Conservation (phyloP, 73 alveolate genomes). For the Tetrahymena thermophila region DNA sequence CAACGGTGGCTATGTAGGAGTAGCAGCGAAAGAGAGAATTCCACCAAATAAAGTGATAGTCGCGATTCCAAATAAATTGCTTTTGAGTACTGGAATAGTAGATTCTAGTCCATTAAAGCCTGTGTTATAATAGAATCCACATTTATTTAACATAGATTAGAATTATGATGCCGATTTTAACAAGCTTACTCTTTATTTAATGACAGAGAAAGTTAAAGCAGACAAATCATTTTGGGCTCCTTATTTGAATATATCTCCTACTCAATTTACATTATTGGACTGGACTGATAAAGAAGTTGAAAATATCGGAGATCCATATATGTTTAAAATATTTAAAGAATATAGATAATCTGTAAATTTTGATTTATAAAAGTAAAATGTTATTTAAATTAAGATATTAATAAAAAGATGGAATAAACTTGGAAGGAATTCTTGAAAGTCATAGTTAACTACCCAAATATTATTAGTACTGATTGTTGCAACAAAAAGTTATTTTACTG, state of each 20-base stretch:
- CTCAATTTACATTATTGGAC: not conserved
- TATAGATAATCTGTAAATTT: not conserved
- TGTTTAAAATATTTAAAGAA: not conserved
- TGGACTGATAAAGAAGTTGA: conserved; percentile 5
- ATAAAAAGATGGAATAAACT: conserved; percentile 14
- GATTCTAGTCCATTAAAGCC: not conserved
- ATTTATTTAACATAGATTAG: not conserved
- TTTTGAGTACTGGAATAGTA: conserved; percentile 1
- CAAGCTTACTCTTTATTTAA: not conserved
- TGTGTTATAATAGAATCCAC: not conserved
- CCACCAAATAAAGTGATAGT: conserved; percentile 30
- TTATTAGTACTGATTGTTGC: not conserved
- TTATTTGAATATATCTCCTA: not conserved
- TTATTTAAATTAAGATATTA: not conserved
- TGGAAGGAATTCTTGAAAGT: conserved; percentile 5
- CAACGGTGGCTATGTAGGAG: conserved; percentile 4
- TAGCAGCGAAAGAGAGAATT: conserved; percentile 3
- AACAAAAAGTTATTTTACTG: conserved; percentile 22
- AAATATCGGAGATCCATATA: not conserved
- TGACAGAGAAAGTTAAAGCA: not conserved
- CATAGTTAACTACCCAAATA: conserved; percentile 1
- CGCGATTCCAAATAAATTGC: conserved; percentile 31
- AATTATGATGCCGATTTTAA: not conserved
- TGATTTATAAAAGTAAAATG: not conserved
- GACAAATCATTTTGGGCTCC: conserved; percentile 3